Evolutionary conservation across 805 yeast species (phyloP).

Genomic region (Cyberlindnera bimundalis): DNA sequence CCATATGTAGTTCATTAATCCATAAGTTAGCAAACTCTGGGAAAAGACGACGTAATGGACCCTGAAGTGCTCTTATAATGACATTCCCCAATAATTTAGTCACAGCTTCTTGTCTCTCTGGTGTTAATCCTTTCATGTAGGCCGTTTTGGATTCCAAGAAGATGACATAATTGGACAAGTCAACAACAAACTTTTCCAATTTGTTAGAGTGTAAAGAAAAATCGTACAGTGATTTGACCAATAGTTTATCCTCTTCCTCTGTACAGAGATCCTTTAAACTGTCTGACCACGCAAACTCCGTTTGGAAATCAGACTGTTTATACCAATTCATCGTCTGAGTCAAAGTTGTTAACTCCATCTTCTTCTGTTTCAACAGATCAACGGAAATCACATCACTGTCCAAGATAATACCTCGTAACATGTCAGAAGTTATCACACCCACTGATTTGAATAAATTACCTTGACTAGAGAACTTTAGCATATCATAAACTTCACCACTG

Average conservation of each 20-base stretch:
- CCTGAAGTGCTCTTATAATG: constrained; percentile 2
- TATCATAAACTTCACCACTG: constrained; percentile 8
- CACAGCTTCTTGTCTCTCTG: not conserved
- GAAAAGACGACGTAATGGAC: constrained; percentile 6
- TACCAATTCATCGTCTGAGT: constrained; percentile 3
- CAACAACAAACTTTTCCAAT: constrained; percentile 1
- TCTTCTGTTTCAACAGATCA: not conserved
- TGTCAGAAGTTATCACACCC: constrained; percentile 12
- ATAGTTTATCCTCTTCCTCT: not conserved
- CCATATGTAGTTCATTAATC: constrained; percentile 1
- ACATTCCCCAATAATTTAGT: constrained; percentile 2
- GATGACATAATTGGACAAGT: constrained; percentile 1
- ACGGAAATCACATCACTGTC: constrained; percentile 2
- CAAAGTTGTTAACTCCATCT: constrained; percentile 2
- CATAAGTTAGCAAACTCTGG: constrained; percentile 9
- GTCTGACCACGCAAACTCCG: not conserved
- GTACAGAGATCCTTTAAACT: not conserved
- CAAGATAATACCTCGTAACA: constrained; percentile 10
- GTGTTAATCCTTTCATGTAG: not conserved
- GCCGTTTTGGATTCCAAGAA: not conserved
- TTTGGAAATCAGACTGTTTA: not conserved
- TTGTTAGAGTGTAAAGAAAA: not conserved
- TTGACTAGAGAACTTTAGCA: constrained; percentile 7
- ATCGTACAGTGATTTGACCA: not conserved
- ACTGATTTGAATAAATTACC: not conserved